phyloP scores from a whole-genome alignment of 1,284 basidiomycete genomes.

The Polyporus tsugae region DNA sequence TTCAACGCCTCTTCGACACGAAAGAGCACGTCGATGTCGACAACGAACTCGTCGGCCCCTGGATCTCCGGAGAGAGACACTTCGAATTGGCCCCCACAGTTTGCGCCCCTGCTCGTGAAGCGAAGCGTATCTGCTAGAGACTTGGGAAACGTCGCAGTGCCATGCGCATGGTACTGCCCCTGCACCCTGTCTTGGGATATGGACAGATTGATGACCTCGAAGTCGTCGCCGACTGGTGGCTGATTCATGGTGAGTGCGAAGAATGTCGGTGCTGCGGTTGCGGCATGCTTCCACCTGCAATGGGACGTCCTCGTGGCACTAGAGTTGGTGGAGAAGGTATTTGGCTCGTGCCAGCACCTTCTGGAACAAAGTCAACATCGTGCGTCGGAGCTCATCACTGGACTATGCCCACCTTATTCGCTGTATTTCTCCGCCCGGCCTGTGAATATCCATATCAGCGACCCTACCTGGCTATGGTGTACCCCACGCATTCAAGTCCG shows the following conservation, averaged over 20 bases:
- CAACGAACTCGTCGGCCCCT: constrained; percentile 29
- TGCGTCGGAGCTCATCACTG: neutral
- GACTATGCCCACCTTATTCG: neutral
- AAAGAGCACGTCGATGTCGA: constrained; percentile 35
- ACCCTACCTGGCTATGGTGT: too few relatives aligned
- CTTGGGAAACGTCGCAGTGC: constrained; percentile 36
- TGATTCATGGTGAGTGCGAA: constrained; percentile 1
- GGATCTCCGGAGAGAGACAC: constrained; percentile 29
- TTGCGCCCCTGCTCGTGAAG: constrained; percentile 35
- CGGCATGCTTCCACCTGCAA: neutral
- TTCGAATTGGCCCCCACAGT: constrained; percentile 38
- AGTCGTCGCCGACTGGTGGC: neutral
- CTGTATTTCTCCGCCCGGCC: neutral
- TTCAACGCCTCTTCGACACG: constrained; percentile 30
- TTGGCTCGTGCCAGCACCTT: neutral
- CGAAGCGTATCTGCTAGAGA: constrained; percentile 34
- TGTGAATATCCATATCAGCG: neutral
- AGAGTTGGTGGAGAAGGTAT: neutral
- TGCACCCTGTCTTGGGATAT: neutral
- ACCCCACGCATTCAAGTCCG: too few relatives aligned
- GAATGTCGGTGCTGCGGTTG: constrained; percentile 4
- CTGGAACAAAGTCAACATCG: constrained; percentile 1
- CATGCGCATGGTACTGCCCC: constrained; percentile 19
- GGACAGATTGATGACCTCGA: neutral
- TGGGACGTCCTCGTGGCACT: neutral